Base-by-base conservation (phyloP, 495 filamentous ascomycete genomes). In the Penicillium odoratum region DNA sequence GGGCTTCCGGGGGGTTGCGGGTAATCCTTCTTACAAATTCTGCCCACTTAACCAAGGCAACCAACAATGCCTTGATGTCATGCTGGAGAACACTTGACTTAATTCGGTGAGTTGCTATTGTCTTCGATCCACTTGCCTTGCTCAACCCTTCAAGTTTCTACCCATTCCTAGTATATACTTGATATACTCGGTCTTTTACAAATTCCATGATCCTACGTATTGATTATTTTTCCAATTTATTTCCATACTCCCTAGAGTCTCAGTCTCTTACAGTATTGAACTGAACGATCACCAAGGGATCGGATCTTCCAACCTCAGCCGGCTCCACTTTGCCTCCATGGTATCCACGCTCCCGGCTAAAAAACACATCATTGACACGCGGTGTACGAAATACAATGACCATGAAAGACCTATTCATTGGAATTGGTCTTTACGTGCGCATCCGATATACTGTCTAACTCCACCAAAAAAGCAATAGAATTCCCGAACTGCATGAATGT, bases 41-140 rank as follows among this genome's bases (percentile, higher is more conserved):
- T 29, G 46, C 46, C 28, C 46, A 16, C 28, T 26, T 28, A 15
- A 18, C n/a, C 28, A 29, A 16, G 44, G 44, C 21, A 47, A 28
- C 44, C 44, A 25, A 3, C 16, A 36, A 61, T 40, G 42, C 42
- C 46, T 61, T 68, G 62, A 68, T 65, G 65, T 68, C 65, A 68
- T 68, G 59, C 58, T 67, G 62, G 62, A 56, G 49, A 53, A 25
- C 25, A 15, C 11, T 44, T n/a, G 34, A 47, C 53, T 58, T 53
- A 56, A 50, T 55, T 55, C 53, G 49, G 55, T 51, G 48, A 38
- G 45, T 42, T 59, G 48, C 56, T 38, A 61, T 53, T 28, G 28
- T 55, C 54, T 57, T 61, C 48, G 49, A 53, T 61, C 36, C 21
- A 40, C 38, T 40, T 40, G 4, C 34, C 13, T 13, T 15, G 15